Evolutionary conservation across 148 eudicot genomes (phyloP), one percentile per base, ranked within the genome.

Genomic region (Hydrangea macrophylla): DNA sequence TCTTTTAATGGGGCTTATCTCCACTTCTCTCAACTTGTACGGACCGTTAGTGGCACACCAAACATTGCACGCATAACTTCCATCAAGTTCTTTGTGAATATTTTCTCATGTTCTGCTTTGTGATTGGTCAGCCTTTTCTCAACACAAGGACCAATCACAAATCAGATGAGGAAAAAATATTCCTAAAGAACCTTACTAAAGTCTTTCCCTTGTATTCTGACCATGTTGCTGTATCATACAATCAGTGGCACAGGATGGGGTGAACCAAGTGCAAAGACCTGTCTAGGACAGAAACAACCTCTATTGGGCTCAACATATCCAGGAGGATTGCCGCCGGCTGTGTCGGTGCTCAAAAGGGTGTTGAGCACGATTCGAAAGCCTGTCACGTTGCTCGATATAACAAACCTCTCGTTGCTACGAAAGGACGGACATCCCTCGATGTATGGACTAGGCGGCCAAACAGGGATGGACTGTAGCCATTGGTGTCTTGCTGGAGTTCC

Each of bases 401-500:
- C 96, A 0, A 65, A 62, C 26, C 88, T 94, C 37, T 90, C 98
- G 0, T 51, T 81, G 28, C 55, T 94, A 27, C 78, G 98, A 5
- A 91, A 86, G 76, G 97, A 94, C 17, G 97, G 79, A 0, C 98
- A 94, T 58, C 98, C 96, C 28, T 85, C 95, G 0, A 55, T 81
- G 36, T 90, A 85, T 27, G 96, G 84, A 42, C 58, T 72, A 0
- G 65, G 64, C 0, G 86, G 88, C 18, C 69, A 57, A 0, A 65
- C 72, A 8, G 78, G 78, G 6, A 83, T 76, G 82, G 98, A 94
- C 39, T 94, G 98, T 74, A 90, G 88, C 62, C 98, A 94, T 74
- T 94, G 98, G 98, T 90, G 98, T 67, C 75, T 94, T 9, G 84
- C 97, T 0, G 98, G 98, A 23, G 88, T 94, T 31, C 97, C 98